Base-by-base conservation (phyloP, 345 rosid genomes). In the Eucalyptus decipiens region DNA sequence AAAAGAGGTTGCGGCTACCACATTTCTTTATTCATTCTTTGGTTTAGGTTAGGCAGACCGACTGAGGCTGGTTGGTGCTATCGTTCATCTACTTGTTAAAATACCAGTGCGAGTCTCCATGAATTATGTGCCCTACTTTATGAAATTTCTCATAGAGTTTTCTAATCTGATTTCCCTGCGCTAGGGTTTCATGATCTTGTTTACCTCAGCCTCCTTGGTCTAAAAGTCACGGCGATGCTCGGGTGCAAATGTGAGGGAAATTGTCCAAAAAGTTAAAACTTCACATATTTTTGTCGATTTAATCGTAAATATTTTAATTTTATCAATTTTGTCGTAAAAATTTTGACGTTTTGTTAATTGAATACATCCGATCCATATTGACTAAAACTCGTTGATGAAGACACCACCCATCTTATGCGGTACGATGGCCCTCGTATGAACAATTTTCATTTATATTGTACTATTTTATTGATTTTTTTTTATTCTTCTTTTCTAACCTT, bases 391-490 rank as follows among this genome's bases (percentile, higher is more conserved):
- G 2, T 9, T 56, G 21, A 24, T 10, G 14, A 23, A 26, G 14
- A 23, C 30, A 52, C 11, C 23, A 51, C 23, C 23, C 4, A 51
- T 51, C 23, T 51, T 51, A 51, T 0, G 2, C 18, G 56, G 23
- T 51, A 7, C 0, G 56, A 0, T 0, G 2, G 1, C 23, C 26
- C 58, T 52, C 1, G 0, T 52, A 21, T 8, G 26, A 52, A 52
- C 1, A 52, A 52, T 52, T 52, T 52, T 19, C 24, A 19, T 52
- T 52, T 52, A 52, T 52, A 52, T 52, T 21, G 24, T 52, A 52
- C 58, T 21, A 19, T 52, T 56, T 5, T 56, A 56, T 23, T 56
- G 13, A 24, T 4, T 24, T 56, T 54, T 10, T 56, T 21, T 56
- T 24, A 23, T 24, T 56, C 13, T 56, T 56, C 13, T 24, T 24